Base-by-base conservation (phyloP, 768 basidiomycete genomes). In the Collybia nuda region DNA sequence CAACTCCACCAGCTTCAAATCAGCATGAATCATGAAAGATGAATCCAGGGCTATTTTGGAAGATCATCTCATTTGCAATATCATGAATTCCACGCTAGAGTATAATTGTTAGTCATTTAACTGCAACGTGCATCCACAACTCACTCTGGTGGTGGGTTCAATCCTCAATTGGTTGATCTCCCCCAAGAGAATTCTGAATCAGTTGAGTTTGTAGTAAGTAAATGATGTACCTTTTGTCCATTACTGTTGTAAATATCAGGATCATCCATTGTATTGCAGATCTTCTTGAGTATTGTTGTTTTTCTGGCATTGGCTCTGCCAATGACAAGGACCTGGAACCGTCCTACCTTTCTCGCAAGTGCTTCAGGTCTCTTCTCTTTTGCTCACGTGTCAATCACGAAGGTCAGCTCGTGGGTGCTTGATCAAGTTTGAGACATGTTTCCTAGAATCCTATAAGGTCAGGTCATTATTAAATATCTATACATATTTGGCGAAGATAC, bases 1-100 rank as follows among this genome's bases (percentile, higher is more conserved):
- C 50, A 1, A 19, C 55, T 2, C 53, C 56, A 3, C 73, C 73
- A 17, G 68, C 51, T 56, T 75, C 71, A 44, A 76, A 72, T 3
- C 73, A 73, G 38, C 61, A 47, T 17, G 74, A 76, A 49, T 76
- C 73, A 36, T 75, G 74, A 48, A 75, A 74, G 18, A 74, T 61
- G 52, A 72, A 75, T 2, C 55, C 42, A 3, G 52, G 56, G 26
- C 67, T 68, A 55, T 59, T 69, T 19, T 35, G 41, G 53, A 68
- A 74, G 5, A 60, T 52, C 36, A 69, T 61, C 47, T 62, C 54
- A 29, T 56, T 48, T 41, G 65, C 48, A 21, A 73, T 66, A 46
- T 75, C 53, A 55, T 72, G 72, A 3, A 47, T 36, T 24, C 71
- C 73, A 29, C 70, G 66, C 70, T 67, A 52, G n/a, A 24, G 44